Evolutionary conservation across 2,329 filamentous ascomycete genomes (phyloP).

Genomic region (Monilinia fructigena): DNA sequence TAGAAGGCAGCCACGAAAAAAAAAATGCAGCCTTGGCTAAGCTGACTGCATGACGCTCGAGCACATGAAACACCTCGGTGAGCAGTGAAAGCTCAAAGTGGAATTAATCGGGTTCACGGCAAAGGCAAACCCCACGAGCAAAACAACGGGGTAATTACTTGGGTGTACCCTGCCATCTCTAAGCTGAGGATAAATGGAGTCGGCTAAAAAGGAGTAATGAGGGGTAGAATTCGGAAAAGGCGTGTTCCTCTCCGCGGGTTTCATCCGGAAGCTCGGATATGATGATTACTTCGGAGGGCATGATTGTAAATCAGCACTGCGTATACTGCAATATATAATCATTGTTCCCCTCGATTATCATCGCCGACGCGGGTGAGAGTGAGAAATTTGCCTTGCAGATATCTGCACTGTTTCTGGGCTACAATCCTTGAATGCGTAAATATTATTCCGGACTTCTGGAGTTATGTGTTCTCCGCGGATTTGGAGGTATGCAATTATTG

Average conservation of each 20-base stretch:
- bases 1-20: neutral
- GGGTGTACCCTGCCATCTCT: too few species aligned
- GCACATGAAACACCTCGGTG: neutral
- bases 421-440: neutral
- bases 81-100: neutral
- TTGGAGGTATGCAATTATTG: neutral
- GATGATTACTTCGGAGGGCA: neutral
- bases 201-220: neutral
- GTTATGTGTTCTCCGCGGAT: neutral
- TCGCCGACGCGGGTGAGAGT: neutral
- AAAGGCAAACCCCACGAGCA: neutral
- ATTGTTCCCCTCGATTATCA: neutral
- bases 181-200: neutral
- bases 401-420: neutral
- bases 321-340: neutral
- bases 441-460: neutral
- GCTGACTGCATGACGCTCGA: neutral
- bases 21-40: neutral
- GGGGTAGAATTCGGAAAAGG: neutral
- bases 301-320: slow-evolving; percentile 2
- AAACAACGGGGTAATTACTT: neutral
- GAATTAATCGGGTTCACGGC: neutral
- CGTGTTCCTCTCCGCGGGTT: neutral
- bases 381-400: neutral
- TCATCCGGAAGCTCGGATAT: neutral